Percentiles rank a stretch among this genome's conserved stretches.
Conservation (phyloP, 768 basidiomycete genomes). For the Podaxis sp. region DNA sequence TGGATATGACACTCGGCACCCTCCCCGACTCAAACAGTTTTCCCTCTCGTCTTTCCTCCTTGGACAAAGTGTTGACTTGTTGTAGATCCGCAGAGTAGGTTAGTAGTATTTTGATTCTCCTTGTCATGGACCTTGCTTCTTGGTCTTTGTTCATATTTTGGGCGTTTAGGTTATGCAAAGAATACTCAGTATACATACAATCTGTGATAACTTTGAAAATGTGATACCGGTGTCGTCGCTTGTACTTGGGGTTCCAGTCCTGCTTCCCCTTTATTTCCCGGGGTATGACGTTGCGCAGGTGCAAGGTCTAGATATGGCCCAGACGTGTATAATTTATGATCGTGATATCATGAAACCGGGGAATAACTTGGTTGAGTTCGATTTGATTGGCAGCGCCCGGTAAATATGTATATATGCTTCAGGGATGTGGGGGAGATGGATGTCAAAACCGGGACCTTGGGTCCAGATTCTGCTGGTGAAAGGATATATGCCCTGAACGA, state of each 20-base stretch:
- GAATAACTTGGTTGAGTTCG: too few species aligned
- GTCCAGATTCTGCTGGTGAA: too few species aligned
- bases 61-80: not conserved
- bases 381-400: too few species aligned
- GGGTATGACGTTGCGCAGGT: not conserved
- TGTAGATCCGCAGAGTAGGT: not conserved
- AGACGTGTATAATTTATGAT: too few species aligned
- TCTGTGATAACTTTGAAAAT: not conserved
- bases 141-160: not conserved
- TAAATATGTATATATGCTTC: too few species aligned
- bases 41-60: not conserved
- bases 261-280: constrained; percentile 28
- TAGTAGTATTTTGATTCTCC: not conserved
- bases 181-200: not conserved
- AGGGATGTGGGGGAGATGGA: too few species aligned
- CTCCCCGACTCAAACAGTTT: not conserved
- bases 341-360: too few species aligned
- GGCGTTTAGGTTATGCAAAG: not conserved
- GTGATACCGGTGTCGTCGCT: not conserved
- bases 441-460: too few species aligned
- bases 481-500: too few species aligned
- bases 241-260: not conserved
- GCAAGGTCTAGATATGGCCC: too few species aligned
- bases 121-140: not conserved
- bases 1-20: not conserved